Evolutionary conservation across 192 early-diverging fungal species (phyloP).

Genomic region (Radiomyces spectabilis): DNA sequence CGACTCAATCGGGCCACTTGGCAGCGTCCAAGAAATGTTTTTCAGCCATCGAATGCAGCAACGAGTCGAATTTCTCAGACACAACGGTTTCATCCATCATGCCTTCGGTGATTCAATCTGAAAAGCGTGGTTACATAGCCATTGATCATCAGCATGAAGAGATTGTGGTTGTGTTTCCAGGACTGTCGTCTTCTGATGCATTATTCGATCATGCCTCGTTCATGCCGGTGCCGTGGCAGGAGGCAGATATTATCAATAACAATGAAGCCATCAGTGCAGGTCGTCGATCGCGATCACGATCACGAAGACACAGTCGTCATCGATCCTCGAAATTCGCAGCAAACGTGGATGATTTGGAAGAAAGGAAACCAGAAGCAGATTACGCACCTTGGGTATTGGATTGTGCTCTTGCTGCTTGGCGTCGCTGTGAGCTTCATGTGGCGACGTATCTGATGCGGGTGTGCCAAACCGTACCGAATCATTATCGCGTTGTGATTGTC

Average conservation of each 20-base stretch:
- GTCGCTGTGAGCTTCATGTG: constrained; percentile 15
- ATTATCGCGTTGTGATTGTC: constrained; percentile 18
- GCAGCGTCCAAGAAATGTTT: too few relatives aligned
- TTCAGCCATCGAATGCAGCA: too few relatives aligned
- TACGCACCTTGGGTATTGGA: constrained; percentile 10
- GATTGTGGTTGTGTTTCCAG: constrained; percentile 17
- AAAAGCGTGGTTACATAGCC: constrained; percentile 15
- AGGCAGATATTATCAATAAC: constrained; percentile 1
- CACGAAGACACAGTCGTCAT: neutral
- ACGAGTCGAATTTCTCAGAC: too few relatives aligned
- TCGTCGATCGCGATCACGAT: neutral
- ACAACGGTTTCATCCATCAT: too few relatives aligned
- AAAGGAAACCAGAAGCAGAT: neutral
- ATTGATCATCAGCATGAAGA: constrained; percentile 17
- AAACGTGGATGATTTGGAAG: neutral
- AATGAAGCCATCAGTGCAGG: neutral
- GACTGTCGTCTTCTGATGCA: neutral
- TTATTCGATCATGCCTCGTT: constrained; percentile 11
- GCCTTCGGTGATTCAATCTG: too few relatives aligned
- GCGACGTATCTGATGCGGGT: constrained; percentile 19
- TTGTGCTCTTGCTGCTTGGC: constrained; percentile 17
- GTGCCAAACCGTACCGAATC: constrained; percentile 4
- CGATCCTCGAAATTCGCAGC: neutral
- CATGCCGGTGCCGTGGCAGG: constrained; percentile 13
- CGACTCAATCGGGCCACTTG: too few relatives aligned